phyloP scores from a whole-genome alignment of 768 basidiomycete species.

The Tricholoma saponaceum region DNA sequence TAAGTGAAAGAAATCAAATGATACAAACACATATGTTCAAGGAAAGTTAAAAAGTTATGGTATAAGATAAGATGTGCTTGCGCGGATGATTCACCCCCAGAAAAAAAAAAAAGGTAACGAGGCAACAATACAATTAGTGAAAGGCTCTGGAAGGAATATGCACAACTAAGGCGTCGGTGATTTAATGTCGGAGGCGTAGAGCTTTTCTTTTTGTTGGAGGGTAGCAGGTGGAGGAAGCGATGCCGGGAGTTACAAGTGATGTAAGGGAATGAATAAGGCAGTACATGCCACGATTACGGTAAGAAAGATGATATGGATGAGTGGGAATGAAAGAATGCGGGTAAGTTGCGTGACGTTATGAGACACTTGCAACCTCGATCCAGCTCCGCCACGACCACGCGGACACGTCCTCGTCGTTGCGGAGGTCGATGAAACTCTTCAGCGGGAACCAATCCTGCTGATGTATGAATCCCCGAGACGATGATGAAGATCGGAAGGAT shows the following conservation, averaged over 20 bases:
- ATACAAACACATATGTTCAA: neutral
- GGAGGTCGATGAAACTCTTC: slow-evolving; percentile 63
- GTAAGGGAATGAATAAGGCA: neutral
- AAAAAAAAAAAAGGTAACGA: neutral
- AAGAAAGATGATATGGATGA: too few relatives aligned
- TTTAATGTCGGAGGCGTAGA: neutral
- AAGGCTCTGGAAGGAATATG: neutral
- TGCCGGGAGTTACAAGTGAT: neutral
- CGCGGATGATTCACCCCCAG: neutral
- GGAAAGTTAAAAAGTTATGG: neutral
- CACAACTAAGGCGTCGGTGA: neutral
- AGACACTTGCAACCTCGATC: slow-evolving; percentile 48
- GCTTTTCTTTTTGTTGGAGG: neutral
- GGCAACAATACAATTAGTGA: neutral
- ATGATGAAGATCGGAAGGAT: slow-evolving; percentile 4
- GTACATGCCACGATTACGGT: too few relatives aligned
- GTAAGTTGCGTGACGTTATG: slow-evolving; percentile 10
- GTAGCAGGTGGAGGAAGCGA: too few relatives aligned
- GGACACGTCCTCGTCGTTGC: slow-evolving; percentile 37
- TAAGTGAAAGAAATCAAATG: neutral
- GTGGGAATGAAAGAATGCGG: too few relatives aligned
- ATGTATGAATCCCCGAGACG: slow-evolving; percentile 14
- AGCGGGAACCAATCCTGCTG: slow-evolving; percentile 52
- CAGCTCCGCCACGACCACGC: slow-evolving; percentile 61
- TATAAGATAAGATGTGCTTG: neutral